Conservation (phyloP, 345 rosid genomes). For the Erysimum cheiranthoides region DNA sequence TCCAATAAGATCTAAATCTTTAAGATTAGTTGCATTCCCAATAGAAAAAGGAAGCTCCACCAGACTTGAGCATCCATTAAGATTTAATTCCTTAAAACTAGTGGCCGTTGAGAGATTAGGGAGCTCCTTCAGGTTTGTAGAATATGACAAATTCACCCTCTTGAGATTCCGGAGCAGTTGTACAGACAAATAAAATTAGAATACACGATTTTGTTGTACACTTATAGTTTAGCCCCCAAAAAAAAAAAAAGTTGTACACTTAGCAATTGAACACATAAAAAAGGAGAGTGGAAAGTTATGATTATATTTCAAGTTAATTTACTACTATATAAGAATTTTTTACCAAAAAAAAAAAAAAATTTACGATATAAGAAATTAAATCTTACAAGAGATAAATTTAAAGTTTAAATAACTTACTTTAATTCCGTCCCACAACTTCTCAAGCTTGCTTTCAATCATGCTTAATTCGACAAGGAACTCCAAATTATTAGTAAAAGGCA, state of each 20-base stretch:
- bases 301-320: no score
- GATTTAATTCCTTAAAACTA: background rate
- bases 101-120: background rate
- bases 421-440: slow-evolving; percentile 34
- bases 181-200: background rate
- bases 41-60: no score
- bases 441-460: background rate
- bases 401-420: background rate
- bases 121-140: background rate
- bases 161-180: background rate
- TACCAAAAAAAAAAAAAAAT: no score
- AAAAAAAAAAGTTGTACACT: no score
- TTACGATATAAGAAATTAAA: no score
- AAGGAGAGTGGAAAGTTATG: no score
- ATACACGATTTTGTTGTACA: background rate
- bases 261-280: background rate
- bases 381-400: background rate
- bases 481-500: slow-evolving; percentile 2
- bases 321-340: no score
- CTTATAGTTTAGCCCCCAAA: no score
- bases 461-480: slow-evolving; percentile 24
- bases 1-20: no score
- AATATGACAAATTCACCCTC: background rate
- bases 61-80: background rate
- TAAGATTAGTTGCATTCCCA: no score